Percentiles rank a stretch among this genome's conserved stretches.
Conservation (phyloP, 495 filamentous ascomycete genomes). For the Talaromyces trachyspermus region DNA sequence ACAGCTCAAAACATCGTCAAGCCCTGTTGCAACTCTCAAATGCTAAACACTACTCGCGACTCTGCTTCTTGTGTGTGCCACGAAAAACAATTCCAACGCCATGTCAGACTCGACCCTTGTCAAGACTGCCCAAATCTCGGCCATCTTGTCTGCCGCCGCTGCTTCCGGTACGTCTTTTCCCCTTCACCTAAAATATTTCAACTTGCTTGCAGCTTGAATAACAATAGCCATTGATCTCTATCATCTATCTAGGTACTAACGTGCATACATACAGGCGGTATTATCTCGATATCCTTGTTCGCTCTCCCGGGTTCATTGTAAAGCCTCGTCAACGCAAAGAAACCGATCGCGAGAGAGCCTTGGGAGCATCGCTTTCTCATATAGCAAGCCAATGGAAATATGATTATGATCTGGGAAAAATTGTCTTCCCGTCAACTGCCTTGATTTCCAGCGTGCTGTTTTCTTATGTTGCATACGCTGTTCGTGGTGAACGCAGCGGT, state of each 20-base stretch:
- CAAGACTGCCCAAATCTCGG: conserved; percentile 5
- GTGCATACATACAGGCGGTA: conserved; percentile 5
- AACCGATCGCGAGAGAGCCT: not conserved
- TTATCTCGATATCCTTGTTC: conserved; percentile 2
- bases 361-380: not conserved
- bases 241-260: no score
- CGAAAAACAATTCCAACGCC: no score
- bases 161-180: not conserved
- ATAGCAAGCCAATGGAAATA: conserved; percentile 5
- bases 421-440: conserved; percentile 1
- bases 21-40: no score
- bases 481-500: not conserved
- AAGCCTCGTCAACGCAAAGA: not conserved
- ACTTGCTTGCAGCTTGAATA: not conserved
- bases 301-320: not conserved
- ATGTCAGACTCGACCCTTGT: conserved; percentile 8
- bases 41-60: no score
- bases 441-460: not conserved
- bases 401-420: conserved; percentile 1
- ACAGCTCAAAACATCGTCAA: no score
- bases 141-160: not conserved
- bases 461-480: not conserved
- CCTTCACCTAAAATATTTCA: not conserved
- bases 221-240: not conserved
- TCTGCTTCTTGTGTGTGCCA: no score